Conservation (phyloP, 768 basidiomycete species). For the Cubamyces sp. region DNA sequence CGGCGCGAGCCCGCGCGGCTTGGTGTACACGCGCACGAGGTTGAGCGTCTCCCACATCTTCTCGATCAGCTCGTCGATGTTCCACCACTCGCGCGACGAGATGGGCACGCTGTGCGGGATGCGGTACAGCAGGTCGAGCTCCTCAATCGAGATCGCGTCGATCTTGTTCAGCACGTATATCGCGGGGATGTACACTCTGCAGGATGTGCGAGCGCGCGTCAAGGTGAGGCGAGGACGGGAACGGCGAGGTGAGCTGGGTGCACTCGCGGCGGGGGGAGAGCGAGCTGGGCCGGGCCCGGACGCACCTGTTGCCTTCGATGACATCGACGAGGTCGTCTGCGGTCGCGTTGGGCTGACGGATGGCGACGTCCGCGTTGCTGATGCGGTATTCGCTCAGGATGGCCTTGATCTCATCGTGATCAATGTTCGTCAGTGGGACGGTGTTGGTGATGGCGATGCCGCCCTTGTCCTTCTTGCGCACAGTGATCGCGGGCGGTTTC, state of each 20-base stretch:
- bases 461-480: conserved; percentile 88
- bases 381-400: conserved; percentile 91
- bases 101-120: conserved; percentile 96
- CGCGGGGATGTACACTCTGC: conserved; percentile 90
- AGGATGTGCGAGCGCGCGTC: not conserved
- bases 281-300: too few relatives aligned
- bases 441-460: conserved; percentile 96
- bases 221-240: not conserved
- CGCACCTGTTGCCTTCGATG: conserved; percentile 90
- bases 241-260: too few relatives aligned
- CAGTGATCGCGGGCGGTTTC: conserved; percentile 83
- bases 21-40: conserved; percentile 95
- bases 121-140: conserved; percentile 93
- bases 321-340: conserved; percentile 97
- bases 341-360: conserved; percentile 89
- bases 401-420: conserved; percentile 95
- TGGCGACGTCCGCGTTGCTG: conserved; percentile 88
- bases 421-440: conserved; percentile 93
- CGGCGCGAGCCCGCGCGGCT: conserved; percentile 87
- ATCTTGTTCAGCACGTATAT: conserved; percentile 76
- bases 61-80: conserved; percentile 91
- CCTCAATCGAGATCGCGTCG: conserved; percentile 98
- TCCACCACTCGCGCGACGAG: conserved; percentile 93
- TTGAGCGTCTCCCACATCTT: conserved; percentile 94
- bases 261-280: too few relatives aligned